These are phyloP conservation scores for Jasminum sambac DNA, from an alignment of 257 asterid genomes.

Conservation along the genomic window DNA sequence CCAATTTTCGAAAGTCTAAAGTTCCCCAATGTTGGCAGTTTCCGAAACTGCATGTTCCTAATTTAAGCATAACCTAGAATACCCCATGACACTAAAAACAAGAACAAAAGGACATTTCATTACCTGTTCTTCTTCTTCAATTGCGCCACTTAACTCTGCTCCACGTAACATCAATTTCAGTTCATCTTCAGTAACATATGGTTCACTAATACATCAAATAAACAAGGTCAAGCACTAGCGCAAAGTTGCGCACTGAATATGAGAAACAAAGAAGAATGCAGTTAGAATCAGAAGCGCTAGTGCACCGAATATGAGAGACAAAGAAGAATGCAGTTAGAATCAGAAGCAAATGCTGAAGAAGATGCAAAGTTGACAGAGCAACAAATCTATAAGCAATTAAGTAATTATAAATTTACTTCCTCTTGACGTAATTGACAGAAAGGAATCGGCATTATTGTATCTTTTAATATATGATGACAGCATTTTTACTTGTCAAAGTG, in stretches of 20 bases:
- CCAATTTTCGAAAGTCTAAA: not conserved
- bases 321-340: constrained; percentile 14
- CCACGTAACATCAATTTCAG: constrained; percentile 96
- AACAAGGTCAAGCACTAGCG: constrained; percentile 23
- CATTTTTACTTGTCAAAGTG: constrained; percentile 12
- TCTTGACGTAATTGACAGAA: constrained; percentile 10
- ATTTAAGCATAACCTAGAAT: not conserved
- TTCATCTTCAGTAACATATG: constrained; percentile 97
- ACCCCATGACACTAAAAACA: not conserved
- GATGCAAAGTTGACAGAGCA: not conserved
- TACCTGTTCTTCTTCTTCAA: constrained; percentile 99
- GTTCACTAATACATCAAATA: constrained; percentile 62
- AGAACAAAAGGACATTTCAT: constrained; percentile 9
- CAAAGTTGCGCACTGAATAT: constrained; percentile 7
- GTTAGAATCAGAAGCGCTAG: constrained; percentile 16
- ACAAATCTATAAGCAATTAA: constrained; percentile 8
- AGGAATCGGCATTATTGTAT: constrained; percentile 4
- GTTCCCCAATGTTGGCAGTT: not conserved
- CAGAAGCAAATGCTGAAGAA: constrained; percentile 14
- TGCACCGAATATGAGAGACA: constrained; percentile 14
- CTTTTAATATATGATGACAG: constrained; percentile 8
- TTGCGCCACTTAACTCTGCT: constrained; percentile 98
- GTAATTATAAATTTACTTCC: not conserved
- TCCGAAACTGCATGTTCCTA: not conserved
- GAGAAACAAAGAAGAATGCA: constrained; percentile 15